A percentile compares a stretch with the other conserved stretches of the same genome.
Conservation (phyloP, 1,139 yeast genomes). For the Debaryomyces singareniensis region DNA sequence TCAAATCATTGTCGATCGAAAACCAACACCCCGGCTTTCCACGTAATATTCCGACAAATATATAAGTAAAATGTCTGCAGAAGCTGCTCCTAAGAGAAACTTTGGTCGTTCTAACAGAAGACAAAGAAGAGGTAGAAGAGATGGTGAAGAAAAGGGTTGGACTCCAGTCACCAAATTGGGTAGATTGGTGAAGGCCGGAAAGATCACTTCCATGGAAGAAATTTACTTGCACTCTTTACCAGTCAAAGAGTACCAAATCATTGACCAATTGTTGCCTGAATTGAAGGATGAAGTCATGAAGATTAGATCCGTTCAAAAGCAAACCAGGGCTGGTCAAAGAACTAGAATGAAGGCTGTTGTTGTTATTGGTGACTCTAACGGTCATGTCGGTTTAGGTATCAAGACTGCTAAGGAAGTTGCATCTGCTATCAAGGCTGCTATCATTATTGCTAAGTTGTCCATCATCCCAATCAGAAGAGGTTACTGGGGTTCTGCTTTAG, state of each 20-base stretch:
- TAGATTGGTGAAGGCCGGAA: conserved; percentile 99
- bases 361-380: conserved; percentile 98
- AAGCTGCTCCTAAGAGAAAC: conserved; percentile 55
- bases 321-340: conserved; percentile 99
- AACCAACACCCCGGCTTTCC: conserved; percentile 92
- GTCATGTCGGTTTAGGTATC: conserved; percentile 99
- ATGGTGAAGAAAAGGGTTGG: conserved; percentile 98
- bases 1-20: conserved; percentile 60
- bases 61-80: conserved; percentile 54
- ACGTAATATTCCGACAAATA: conserved; percentile 75
- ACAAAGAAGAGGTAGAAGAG: conserved; percentile 53
- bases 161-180: conserved; percentile 99
- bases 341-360: conserved; percentile 99
- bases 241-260: conserved; percentile 98
- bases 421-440: conserved; percentile 99
- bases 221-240: conserved; percentile 99
- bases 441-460: conserved; percentile 97
- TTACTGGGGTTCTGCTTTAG: conserved; percentile 99
- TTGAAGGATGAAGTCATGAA: conserved; percentile 99
- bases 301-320: conserved; percentile 99
- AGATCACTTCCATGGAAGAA: conserved; percentile 94
- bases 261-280: conserved; percentile 92
- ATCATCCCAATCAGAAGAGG: conserved; percentile 99
- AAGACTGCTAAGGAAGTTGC: conserved; percentile 99
- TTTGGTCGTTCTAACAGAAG: conserved; percentile 53